These are phyloP conservation scores for Diutina catenulata DNA, from an alignment of 1,139 yeast species.

Conservation along the genomic window DNA sequence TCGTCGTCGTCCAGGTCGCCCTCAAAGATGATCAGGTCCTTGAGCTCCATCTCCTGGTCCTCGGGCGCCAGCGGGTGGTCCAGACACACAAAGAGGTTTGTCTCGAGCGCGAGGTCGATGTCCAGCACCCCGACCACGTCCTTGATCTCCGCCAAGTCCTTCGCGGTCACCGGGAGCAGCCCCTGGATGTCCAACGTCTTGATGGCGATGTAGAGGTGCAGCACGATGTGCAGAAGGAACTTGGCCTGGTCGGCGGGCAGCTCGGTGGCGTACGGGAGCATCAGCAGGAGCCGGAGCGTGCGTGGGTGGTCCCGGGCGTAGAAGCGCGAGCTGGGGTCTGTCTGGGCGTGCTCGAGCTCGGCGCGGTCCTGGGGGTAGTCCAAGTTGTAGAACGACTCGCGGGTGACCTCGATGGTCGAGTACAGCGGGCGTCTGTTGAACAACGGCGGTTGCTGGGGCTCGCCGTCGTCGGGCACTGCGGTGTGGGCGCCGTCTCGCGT, in stretches of 20 bases:
- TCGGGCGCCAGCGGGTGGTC: not conserved
- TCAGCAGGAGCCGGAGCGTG: conserved; percentile 44
- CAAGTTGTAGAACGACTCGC: conserved; percentile 40
- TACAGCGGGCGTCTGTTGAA: conserved; percentile 22
- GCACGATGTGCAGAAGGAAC: conserved; percentile 67
- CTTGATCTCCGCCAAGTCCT: conserved; percentile 37
- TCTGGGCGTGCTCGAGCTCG: conserved; percentile 24
- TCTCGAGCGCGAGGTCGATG: conserved; percentile 42
- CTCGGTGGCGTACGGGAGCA: conserved; percentile 73
- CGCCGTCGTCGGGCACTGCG: too few relatives aligned
- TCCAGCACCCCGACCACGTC: conserved; percentile 24
- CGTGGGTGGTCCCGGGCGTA: conserved; percentile 41
- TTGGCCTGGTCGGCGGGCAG: conserved; percentile 56
- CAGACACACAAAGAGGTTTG: conserved; percentile 29
- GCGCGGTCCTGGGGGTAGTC: conserved; percentile 45
- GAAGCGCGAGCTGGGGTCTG: conserved; percentile 44
- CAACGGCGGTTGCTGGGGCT: not conserved
- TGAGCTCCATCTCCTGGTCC: conserved; percentile 28
- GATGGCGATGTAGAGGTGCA: conserved; percentile 70
- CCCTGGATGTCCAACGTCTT: conserved; percentile 71
- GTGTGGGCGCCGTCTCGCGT: not conserved
- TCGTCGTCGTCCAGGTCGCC: conserved; percentile 11
- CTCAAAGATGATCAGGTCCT: conserved; percentile 21
- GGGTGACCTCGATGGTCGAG: conserved; percentile 19
- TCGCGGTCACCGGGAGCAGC: conserved; percentile 52